Percentiles rank a stretch among this genome's conserved stretches.
phyloP scores from a whole-genome alignment of 352 stramenopile species.

The Phytopythium mirpurense region DNA sequence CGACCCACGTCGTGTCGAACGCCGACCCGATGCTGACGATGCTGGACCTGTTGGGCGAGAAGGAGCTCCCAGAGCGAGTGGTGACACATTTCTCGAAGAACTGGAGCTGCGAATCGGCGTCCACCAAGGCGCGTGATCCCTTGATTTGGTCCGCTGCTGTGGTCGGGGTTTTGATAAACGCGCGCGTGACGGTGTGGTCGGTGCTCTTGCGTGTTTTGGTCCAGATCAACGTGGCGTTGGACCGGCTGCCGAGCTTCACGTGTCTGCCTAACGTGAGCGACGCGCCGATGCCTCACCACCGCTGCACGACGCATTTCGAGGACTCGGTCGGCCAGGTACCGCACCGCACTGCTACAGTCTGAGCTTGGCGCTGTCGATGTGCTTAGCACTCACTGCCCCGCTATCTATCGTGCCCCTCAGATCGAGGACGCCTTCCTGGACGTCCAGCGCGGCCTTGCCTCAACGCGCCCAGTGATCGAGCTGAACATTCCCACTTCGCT shows the following conservation, averaged over 20 bases:
- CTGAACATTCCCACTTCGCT: conserved; percentile 90
- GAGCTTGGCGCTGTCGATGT: too few species aligned
- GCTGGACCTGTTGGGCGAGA: conserved; percentile 66
- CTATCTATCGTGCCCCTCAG: conserved; percentile 18
- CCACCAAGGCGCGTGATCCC: conserved; percentile 66
- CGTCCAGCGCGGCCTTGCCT: conserved; percentile 58
- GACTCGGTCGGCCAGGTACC: conserved; percentile 59
- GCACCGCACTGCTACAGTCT: too few species aligned
- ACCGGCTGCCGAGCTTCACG: conserved; percentile 78
- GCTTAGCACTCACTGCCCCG: background rate
- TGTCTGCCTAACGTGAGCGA: conserved; percentile 67
- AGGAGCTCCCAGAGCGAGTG: conserved; percentile 44
- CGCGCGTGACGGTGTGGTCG: background rate
- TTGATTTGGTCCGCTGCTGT: too few species aligned
- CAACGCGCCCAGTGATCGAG: conserved; percentile 82
- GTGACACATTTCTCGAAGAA: conserved; percentile 71
- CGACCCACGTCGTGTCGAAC: conserved; percentile 73
- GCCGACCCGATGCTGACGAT: conserved; percentile 79
- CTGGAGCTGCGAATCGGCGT: conserved; percentile 77
- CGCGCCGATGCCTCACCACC: conserved; percentile 72
- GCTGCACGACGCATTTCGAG: conserved; percentile 89
- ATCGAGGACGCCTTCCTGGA: conserved; percentile 89
- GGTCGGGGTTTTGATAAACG: background rate
- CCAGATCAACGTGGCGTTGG: conserved; percentile 88
- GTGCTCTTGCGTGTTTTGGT: background rate